A percentile compares a stretch with the other conserved stretches of the same genome.
phyloP scores from a whole-genome alignment of 2,329 filamentous ascomycete species.

The Trichoderma citrinoviride region DNA sequence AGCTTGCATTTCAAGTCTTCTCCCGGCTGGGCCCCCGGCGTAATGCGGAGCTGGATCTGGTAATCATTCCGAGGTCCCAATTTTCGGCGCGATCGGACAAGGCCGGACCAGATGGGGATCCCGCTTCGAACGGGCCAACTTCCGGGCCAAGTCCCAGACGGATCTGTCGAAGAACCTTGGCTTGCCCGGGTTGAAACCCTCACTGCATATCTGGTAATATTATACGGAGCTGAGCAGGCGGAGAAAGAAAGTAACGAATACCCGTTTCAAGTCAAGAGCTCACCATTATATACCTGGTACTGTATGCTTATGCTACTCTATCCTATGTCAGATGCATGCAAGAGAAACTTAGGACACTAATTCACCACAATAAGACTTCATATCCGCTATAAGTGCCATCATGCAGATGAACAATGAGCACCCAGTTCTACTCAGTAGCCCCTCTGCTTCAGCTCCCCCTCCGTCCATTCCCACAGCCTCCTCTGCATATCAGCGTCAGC shows the following conservation, averaged over 20 bases:
- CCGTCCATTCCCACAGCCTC: constrained; percentile 13
- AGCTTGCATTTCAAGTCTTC: not conserved
- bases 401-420: not conserved
- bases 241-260: no score
- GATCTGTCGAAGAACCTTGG: not conserved
- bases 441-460: constrained; percentile 9
- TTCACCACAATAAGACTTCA: not conserved
- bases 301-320: no score
- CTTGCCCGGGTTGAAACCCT: not conserved
- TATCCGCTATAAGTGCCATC: not conserved
- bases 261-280: no score
- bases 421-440: not conserved
- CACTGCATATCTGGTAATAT: no score
- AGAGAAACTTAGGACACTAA: no score
- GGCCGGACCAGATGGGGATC: not conserved
- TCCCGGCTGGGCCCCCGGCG: not conserved
- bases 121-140: not conserved
- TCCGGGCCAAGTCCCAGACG: not conserved
- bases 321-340: no score
- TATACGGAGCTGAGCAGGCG: no score
- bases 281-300: no score
- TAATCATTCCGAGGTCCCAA: not conserved
- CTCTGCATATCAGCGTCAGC: not conserved
- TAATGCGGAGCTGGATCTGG: not conserved
- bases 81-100: constrained; percentile 16